Evolutionary conservation across 352 stramenopile species (phyloP), one percentile per base, ranked within the genome.

Genomic region (Phytopythium mirpurense): DNA sequence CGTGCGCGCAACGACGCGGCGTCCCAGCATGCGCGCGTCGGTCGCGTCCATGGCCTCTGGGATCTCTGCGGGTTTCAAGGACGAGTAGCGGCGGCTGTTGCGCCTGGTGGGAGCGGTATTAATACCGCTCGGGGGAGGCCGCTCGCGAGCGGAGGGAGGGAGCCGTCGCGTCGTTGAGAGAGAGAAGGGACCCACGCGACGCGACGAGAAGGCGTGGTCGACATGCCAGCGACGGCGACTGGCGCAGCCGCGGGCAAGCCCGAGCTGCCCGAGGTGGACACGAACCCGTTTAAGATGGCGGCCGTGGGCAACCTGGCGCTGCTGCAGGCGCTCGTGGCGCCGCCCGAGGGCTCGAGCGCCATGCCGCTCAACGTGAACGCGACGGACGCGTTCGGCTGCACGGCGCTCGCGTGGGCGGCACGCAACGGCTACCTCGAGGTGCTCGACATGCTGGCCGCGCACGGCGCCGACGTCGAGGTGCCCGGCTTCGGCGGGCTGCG

Each of bases 251-350:
- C 43, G 0, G 29, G 45, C n/a, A 93, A 92, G 68, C 69, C 83
- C 46, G 78, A 95, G 61, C 56, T 89, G 49, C 78, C 80, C 0
- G 82, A 89, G 19, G 77, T 93, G 48, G 84, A 95, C 57, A 82
- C 70, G 27, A 93, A 95, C 42, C 84, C 80, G 41, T 93, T 89
- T 56, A 95, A 95, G 67, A 87, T 95, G 65, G 82, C 84, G 50
- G 63, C 78, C 16, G 78, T 90, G 16, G 84, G 84, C 23, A 92
- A 95, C 43, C 41, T 91, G 27, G 67, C 80, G 54, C 65, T 88
- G 34, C 62, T 95, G 26, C 70, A 80, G 55, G 72, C 67, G 50
- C 68, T 95, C 11, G 79, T 93, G 21, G 81, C 90, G 45, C 70
- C 72, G 0, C 42, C 56, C 0, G 76, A 83, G 0, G 70, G 60